Conservation (phyloP, 2,329 filamentous ascomycete genomes). For the Sporothrix variecibatus region DNA sequence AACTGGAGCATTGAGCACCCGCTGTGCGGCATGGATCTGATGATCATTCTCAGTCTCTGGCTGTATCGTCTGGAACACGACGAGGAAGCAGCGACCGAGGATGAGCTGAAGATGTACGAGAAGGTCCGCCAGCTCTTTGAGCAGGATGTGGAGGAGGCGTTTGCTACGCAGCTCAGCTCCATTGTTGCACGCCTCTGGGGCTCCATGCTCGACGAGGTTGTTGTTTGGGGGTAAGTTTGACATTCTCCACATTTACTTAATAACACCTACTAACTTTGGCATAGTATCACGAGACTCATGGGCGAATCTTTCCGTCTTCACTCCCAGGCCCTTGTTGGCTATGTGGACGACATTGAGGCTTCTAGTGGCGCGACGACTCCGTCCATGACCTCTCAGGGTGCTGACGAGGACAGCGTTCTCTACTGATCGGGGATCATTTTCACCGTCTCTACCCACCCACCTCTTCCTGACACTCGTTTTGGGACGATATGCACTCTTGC, state of each 20-base stretch:
- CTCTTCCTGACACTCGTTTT: background rate
- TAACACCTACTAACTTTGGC: conserved; percentile 45
- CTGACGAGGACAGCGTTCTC: conserved; percentile 67
- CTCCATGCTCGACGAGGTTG: conserved; percentile 96
- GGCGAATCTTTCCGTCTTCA: conserved; percentile 97
- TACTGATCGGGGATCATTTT: conserved; percentile 50
- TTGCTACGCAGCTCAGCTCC: conserved; percentile 85
- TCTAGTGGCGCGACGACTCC: conserved; percentile 70
- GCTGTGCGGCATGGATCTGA: conserved; percentile 91
- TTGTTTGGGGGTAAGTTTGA: conserved; percentile 92
- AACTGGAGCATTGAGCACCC: conserved; percentile 99
- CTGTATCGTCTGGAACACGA: conserved; percentile 99
- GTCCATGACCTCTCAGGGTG: conserved; percentile 71
- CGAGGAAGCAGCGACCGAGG: conserved; percentile 82
- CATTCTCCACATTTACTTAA: background rate
- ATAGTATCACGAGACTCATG: conserved; percentile 89
- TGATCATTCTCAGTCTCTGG: conserved; percentile 97
- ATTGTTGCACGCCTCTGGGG: conserved; percentile 95
- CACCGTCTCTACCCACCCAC: conserved; percentile 21
- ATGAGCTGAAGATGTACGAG: conserved; percentile 87
- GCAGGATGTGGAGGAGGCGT: conserved; percentile 82
- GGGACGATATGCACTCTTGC: background rate
- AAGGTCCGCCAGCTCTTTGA: conserved; percentile 89
- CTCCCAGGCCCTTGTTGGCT: conserved; percentile 90
- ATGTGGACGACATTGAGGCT: conserved; percentile 79